These are phyloP conservation scores for Mediolabrus comicus DNA, from an alignment of 108 stramenopile species.

Conservation along the genomic window DNA sequence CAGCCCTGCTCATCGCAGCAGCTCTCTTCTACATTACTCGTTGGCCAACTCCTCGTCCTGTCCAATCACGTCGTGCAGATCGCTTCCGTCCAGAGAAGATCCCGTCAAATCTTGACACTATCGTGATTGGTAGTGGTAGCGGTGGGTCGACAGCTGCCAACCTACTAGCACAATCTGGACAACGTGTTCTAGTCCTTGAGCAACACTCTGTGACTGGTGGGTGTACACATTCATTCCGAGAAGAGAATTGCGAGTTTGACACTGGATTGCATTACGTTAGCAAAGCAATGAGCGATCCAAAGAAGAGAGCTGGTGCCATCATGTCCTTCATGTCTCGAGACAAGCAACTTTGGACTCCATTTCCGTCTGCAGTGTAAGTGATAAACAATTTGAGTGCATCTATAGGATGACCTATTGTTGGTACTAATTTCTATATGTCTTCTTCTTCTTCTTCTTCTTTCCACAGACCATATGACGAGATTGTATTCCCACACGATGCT, in stretches of 20 bases:
- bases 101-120: slow-evolving; percentile 53
- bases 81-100: slow-evolving; percentile 37
- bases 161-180: slow-evolving; percentile 49
- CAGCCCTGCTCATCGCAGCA: slow-evolving; percentile 6
- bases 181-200: slow-evolving; percentile 57
- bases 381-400: too few relatives aligned
- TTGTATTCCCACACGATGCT: slow-evolving; percentile 33
- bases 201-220: slow-evolving; percentile 63
- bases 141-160: slow-evolving; percentile 62
- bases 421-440: not conserved
- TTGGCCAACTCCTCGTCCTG: slow-evolving; percentile 21
- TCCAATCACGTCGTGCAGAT: slow-evolving; percentile 43
- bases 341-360: slow-evolving; percentile 32
- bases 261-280: slow-evolving; percentile 36
- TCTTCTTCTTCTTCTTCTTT: not conserved
- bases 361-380: slow-evolving; percentile 5
- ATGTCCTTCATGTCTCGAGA: slow-evolving; percentile 47
- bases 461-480: slow-evolving; percentile 41
- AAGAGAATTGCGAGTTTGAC: slow-evolving; percentile 51
- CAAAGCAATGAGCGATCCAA: slow-evolving; percentile 42
- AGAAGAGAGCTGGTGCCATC: slow-evolving; percentile 36
- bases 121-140: slow-evolving; percentile 72
- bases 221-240: slow-evolving; percentile 60
- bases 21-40: slow-evolving; percentile 18
- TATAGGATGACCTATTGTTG: too few relatives aligned